Evolutionary conservation across 1,284 basidiomycete species (phyloP).

Genomic region (Volvariella volvacea): DNA sequence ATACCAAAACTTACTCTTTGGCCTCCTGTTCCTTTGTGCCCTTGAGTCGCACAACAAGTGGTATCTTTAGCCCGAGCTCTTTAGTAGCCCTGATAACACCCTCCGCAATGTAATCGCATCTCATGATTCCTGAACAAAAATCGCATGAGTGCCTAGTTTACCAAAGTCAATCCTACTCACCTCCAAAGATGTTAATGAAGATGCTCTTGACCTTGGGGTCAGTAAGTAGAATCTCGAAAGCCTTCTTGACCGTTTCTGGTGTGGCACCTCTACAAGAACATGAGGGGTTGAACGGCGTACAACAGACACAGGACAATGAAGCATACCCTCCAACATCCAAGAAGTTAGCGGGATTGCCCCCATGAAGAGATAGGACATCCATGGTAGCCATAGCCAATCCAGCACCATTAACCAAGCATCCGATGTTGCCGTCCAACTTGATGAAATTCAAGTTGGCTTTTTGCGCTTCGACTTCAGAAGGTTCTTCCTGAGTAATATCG

Average conservation of each 20-base stretch:
- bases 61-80: conserved; percentile 82
- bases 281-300: conserved; percentile 8
- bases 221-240: conserved; percentile 90
- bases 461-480: conserved; percentile 94
- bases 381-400: conserved; percentile 99
- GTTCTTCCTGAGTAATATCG: conserved; percentile 93
- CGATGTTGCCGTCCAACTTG: conserved; percentile 97
- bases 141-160: neutral
- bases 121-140: conserved; percentile 79
- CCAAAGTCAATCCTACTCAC: conserved; percentile 24
- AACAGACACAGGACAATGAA: conserved; percentile 5
- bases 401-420: conserved; percentile 98
- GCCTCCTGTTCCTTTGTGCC: conserved; percentile 96
- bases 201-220: conserved; percentile 96
- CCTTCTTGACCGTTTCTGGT: conserved; percentile 98
- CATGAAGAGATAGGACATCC: conserved; percentile 95
- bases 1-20: conserved; percentile 76
- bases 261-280: conserved; percentile 74
- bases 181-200: conserved; percentile 97
- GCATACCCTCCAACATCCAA: conserved; percentile 92
- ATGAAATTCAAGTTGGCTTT: conserved; percentile 97
- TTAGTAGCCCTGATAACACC: conserved; percentile 98
- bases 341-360: conserved; percentile 97
- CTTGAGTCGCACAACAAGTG: conserved; percentile 91
- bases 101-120: conserved; percentile 95